Percentiles rank a stretch among this genome's conserved stretches.
Evolutionary conservation across 1,139 yeast species (phyloP).

Genomic region (Scheffersomyces titani): DNA sequence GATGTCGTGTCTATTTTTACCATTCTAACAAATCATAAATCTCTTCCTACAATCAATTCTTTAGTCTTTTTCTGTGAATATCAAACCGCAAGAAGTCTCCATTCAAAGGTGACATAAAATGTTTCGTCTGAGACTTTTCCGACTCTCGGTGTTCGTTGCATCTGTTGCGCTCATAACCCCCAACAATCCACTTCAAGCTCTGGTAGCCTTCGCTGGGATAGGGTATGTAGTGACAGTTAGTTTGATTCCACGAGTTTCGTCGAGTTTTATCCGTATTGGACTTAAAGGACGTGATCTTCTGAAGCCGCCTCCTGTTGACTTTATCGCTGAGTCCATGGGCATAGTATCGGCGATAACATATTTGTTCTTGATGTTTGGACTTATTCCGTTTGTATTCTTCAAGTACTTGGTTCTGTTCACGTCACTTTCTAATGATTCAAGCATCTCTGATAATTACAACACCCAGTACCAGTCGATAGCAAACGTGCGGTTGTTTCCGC

Average conservation of each 20-base stretch:
- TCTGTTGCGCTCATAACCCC: conserved; percentile 15
- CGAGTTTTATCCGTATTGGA: conserved; percentile 74
- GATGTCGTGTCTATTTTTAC: background rate
- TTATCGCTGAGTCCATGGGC: conserved; percentile 89
- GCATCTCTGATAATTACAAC: conserved; percentile 33
- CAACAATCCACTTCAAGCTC: conserved; percentile 45
- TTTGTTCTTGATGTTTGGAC: conserved; percentile 74
- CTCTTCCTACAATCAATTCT: background rate
- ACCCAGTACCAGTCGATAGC: conserved; percentile 35
- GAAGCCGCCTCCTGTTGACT: conserved; percentile 59
- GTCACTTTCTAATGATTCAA: conserved; percentile 36
- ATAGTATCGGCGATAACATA: conserved; percentile 82
- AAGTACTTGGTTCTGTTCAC: conserved; percentile 65
- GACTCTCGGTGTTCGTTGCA: conserved; percentile 7
- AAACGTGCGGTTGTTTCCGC: conserved; percentile 63
- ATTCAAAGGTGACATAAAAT: conserved; percentile 3
- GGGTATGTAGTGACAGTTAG: conserved; percentile 63
- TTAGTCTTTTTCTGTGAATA: background rate
- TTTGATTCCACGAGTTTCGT: conserved; percentile 67
- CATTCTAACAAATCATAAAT: background rate
- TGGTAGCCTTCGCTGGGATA: conserved; percentile 64
- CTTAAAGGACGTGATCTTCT: conserved; percentile 82
- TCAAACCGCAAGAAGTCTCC: background rate
- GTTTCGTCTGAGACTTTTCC: conserved; percentile 1
- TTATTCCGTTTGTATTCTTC: conserved; percentile 88